These are phyloP conservation scores for Moringa oleifera DNA, from an alignment of 345 rosid genomes.

Conservation along the genomic window DNA sequence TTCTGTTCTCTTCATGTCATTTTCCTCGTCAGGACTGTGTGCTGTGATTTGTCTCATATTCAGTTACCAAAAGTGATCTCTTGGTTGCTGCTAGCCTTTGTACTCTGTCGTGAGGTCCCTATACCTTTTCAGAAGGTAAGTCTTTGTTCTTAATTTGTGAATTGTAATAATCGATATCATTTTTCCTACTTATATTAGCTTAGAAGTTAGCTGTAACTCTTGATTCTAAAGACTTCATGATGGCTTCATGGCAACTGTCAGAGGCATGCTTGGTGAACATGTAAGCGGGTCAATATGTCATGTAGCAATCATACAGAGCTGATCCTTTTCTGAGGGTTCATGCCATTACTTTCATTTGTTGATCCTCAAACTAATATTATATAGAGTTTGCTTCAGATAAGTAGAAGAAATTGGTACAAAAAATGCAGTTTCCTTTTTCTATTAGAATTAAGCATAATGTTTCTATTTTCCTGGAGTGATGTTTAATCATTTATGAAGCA, in stretches of 20 bases:
- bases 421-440: too few species aligned
- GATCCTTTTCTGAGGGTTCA: too few species aligned
- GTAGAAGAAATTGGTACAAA: too few species aligned
- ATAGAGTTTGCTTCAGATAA: too few species aligned
- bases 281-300: too few species aligned
- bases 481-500: too few species aligned
- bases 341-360: too few species aligned
- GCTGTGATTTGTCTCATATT: conserved; percentile 55
- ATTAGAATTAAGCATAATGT: too few species aligned
- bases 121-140: conserved; percentile 69
- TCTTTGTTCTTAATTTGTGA: conserved; percentile 4
- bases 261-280: neutral
- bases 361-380: too few species aligned
- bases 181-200: conserved; percentile 2
- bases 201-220: neutral
- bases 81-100: conserved; percentile 76
- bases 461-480: too few species aligned
- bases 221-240: neutral
- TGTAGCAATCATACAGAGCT: too few species aligned
- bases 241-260: conserved; percentile 1
- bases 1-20: conserved; percentile 12
- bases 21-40: conserved; percentile 44
- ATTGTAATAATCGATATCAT: neutral
- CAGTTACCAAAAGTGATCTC: conserved; percentile 46
- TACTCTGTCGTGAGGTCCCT: conserved; percentile 75